A percentile compares a stretch with the other conserved stretches of the same genome.
Conservation (phyloP, 352 stramenopile species). For the Phytopythium sindhum region DNA sequence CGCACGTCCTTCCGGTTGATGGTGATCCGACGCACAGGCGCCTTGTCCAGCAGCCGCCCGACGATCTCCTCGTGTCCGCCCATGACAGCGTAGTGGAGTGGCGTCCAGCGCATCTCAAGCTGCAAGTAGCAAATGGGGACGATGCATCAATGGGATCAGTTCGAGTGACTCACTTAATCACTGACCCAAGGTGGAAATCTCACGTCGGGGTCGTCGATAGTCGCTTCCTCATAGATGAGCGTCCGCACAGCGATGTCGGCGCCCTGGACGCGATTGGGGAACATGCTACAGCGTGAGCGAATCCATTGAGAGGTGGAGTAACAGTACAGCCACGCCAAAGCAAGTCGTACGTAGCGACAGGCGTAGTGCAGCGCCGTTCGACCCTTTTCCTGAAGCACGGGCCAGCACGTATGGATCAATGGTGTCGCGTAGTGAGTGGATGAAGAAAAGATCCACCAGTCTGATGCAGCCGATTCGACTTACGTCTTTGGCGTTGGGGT, state of each 20-base stretch:
- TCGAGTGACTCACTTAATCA: background rate
- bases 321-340: background rate
- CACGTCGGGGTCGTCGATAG: slow-evolving; percentile 76
- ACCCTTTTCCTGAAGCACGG: slow-evolving; percentile 55
- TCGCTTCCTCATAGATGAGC: slow-evolving; percentile 68
- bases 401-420: background rate
- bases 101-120: slow-evolving; percentile 81
- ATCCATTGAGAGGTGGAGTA: background rate
- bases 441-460: background rate
- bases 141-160: background rate
- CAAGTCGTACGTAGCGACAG: slow-evolving; percentile 48
- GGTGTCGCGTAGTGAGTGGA: background rate
- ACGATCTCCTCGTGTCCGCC: slow-evolving; percentile 57
- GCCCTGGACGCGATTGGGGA: slow-evolving; percentile 23
- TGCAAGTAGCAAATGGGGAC: slow-evolving; percentile 8
- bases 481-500: slow-evolving; percentile 76
- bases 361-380: slow-evolving; percentile 73
- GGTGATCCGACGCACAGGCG: slow-evolving; percentile 68
- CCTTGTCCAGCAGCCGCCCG: slow-evolving; percentile 55
- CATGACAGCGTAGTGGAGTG: slow-evolving; percentile 77
- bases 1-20: slow-evolving; percentile 77
- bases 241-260: slow-evolving; percentile 47
- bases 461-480: background rate
- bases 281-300: background rate
- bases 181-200: slow-evolving; percentile 5